Evolutionary conservation across 345 rosid species (phyloP), one percentile per base, ranked within the genome.

Genomic region (Hibiscus trionum): DNA sequence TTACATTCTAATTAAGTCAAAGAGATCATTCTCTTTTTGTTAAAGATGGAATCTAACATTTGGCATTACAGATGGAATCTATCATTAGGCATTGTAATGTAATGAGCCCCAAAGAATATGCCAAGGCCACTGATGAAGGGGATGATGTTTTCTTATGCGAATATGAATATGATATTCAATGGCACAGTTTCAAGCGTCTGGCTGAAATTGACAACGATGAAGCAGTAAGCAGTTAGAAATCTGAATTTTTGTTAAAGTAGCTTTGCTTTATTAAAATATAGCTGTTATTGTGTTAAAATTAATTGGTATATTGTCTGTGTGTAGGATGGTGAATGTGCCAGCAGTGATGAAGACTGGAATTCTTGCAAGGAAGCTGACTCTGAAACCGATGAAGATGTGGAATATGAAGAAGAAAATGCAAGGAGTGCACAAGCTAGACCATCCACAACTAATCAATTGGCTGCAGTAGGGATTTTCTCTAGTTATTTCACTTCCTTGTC

Each of bases 71-170:
- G 93, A 88, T 92, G 99, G 92, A 86, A 72, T 86, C 88, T 74
- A 70, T 92, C 21, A 76, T 94, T 58, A 88, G 90, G 82, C 97
- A 84, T 75, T 94, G 99, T 80, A 84, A 44, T 79, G 96, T 95
- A 10, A 83, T 69, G 91, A 86, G 52, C 74, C 99, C 96, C 19
- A 79, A 80, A 77, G 96, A 90, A 69, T 92, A 85, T 79, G 79
- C 83, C 3, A 88, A 86, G 81, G 95, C 92, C 60, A 84, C 69
- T 39, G 72, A 90, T 60, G 88, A 83, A 74, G 97, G 97, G 37
- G 97, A 94, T 87, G 99, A 92, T 82, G 75, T 94, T 63, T 94
- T 88, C 71, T 77, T 92, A 2, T 92, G 99, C 63, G 98, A 94
- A 81, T 91, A 94, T 76, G 97, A 92, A 57, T 94, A 94, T 75